Evolutionary conservation across 306 rosid genomes (phyloP), one percentile per base, ranked within the genome.

Genomic region (Citrullus amarus): DNA sequence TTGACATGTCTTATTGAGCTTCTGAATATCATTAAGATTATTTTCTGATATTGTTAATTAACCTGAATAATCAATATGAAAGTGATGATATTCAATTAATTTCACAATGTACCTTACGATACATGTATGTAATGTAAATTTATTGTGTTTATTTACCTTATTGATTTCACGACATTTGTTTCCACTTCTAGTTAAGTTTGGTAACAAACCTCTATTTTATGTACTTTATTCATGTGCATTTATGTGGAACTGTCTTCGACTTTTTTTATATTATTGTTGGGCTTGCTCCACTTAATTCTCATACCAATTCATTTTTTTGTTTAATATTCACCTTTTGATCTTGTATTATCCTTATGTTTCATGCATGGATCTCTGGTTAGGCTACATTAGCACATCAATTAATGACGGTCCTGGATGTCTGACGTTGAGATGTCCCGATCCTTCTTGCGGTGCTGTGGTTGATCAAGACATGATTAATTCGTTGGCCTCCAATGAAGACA

Each of bases 351-450:
- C 25, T 53, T 67, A 56, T 48, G 18, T 69, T 43, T 69, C 34
- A 14, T 44, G 14, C 39, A 22, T 54, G 78, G 48, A 54, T 74
- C 50, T 74, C 32, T 54, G 48, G 77, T 25, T 66, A 79, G 81
- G 92, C 22, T 92, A 90, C 84, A 84, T 92, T 76, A 62, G 88
- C 79, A 92, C 89, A 69, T 85, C 96, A 63, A 89, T 92, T 66
- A 86, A 86, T 57, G 97, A 88, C 59, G 96, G 97, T 44, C 93
- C 92, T 1, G 97, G 96, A 82, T 92, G 97, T 81, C 87, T 92
- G 87, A 73, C 50, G 80, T 89, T 92, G 85, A 90, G 84, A 87
- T 92, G 97, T 85, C 97, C 97, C 53, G 87, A 85, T 82, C 97
- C 96, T 15, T 48, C 87, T 78, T 92, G 97, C 69, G 86, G 85